Evolutionary conservation across 2,329 filamentous ascomycete species (phyloP).

Genomic region (Aureobasidium pullulans): DNA sequence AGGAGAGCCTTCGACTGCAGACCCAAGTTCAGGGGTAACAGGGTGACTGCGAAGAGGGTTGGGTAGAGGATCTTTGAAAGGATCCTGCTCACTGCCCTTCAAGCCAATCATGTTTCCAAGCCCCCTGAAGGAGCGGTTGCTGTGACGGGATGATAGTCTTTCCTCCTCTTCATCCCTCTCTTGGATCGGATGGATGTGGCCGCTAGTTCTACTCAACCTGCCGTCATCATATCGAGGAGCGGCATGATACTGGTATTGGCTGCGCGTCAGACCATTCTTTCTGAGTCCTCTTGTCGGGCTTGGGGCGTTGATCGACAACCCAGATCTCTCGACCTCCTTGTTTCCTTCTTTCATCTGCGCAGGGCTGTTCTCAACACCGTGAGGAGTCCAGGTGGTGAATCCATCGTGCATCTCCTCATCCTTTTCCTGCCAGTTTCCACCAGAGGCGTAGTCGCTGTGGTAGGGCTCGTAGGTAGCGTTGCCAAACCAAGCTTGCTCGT

Average conservation of each 20-base stretch:
- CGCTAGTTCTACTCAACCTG: slow-evolving; percentile 43
- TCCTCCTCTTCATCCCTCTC: slow-evolving; percentile 54
- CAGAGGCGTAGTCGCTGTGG: not conserved
- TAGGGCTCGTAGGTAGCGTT: not conserved
- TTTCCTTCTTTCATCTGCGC: slow-evolving; percentile 14
- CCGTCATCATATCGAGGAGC: slow-evolving; percentile 41
- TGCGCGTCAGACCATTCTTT: slow-evolving; percentile 31
- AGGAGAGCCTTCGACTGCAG: slow-evolving; percentile 4
- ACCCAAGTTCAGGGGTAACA: slow-evolving; percentile 21
- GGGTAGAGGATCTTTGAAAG: slow-evolving; percentile 33
- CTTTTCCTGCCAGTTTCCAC: slow-evolving; percentile 15
- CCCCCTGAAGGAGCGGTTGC: slow-evolving; percentile 18
- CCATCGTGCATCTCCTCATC: slow-evolving; percentile 11
- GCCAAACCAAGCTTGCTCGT: slow-evolving; percentile 5
- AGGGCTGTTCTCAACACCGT: not conserved
- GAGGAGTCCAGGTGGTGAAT: slow-evolving; percentile 7
- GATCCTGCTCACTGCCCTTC: slow-evolving; percentile 27
- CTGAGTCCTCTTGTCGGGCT: slow-evolving; percentile 42
- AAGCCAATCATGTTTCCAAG: slow-evolving; percentile 15
- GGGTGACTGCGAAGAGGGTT: slow-evolving; percentile 31
- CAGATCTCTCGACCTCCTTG: slow-evolving; percentile 37
- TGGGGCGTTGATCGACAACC: slow-evolving; percentile 40
- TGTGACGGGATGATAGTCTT: slow-evolving; percentile 9
- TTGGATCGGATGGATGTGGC: slow-evolving; percentile 56
- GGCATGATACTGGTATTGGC: slow-evolving; percentile 30